phyloP scores from a whole-genome alignment of 306 rosid genomes.

The Quercus mongolica region DNA sequence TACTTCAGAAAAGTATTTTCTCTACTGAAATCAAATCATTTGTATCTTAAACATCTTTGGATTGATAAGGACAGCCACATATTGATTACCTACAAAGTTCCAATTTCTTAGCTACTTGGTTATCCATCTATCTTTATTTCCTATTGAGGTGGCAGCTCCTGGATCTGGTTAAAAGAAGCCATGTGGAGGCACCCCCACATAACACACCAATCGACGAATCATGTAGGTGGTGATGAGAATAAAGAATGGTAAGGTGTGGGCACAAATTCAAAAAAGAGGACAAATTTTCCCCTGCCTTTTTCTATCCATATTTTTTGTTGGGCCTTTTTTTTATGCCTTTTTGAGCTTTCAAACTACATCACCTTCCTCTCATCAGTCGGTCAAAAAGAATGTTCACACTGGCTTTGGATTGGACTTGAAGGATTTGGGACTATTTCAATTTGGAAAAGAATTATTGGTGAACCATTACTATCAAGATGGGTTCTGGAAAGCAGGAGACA shows the following conservation, averaged over 20 bases:
- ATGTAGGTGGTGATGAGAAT: conserved; percentile 14
- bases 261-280: conserved; percentile 15
- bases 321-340: conserved; percentile 9
- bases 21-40: too few species aligned
- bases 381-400: conserved; percentile 45
- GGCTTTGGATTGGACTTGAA: conserved; percentile 40
- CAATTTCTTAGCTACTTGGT: conserved; percentile 7
- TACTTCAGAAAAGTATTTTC: too few species aligned
- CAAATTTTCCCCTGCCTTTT: conserved; percentile 13
- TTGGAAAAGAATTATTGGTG: background rate
- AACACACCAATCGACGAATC: conserved; percentile 17
- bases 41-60: too few species aligned
- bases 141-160: conserved; percentile 13
- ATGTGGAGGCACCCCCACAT: conserved; percentile 43
- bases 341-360: conserved; percentile 19
- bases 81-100: background rate
- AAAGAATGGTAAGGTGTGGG: background rate
- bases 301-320: conserved; percentile 2
- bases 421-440: conserved; percentile 24
- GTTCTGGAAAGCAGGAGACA: conserved; percentile 10
- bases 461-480: background rate
- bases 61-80: conserved; percentile 1
- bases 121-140: conserved; percentile 13
- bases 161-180: background rate
- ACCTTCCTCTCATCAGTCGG: conserved; percentile 29